Evolutionary conservation across 805 yeast genomes (phyloP), one percentile per base, ranked within the genome.

Genomic region (Metschnikowia henanensis): DNA sequence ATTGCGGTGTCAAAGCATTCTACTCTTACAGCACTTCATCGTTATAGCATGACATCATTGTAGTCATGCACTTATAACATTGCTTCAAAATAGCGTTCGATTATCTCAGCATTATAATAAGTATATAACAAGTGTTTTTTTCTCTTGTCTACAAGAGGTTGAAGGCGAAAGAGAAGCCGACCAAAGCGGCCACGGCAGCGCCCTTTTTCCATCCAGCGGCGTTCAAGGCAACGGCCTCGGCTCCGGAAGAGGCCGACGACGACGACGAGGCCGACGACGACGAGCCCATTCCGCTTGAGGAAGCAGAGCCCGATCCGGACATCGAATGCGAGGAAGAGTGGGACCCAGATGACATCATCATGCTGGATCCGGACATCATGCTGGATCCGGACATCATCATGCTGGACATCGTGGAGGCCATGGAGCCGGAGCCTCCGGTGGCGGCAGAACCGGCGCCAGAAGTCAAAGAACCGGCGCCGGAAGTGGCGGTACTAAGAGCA

Each of bases 141-240:
- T 7, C 30, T 15, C 30, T 12, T 12, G 16, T 13, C 29, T 47
- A 47, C 51, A 47, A 44, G 17, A 54, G 29, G 58, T 66, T 67
- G 54, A 65, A 51, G 23, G 66, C 43, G 45, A 68, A 64, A 30
- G 70, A 60, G 43, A 60, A 48, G 33, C 72, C 73, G 35, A 68
- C 60, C 41, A 68, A 35, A 39, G 65, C 68, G 35, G 66, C 68
- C 34, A 69, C 59, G 22, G 62, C 65, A 43, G 58, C 62, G 32
- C 69, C 61, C 56, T 57, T 66, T 58, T 69, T 68, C 73, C 71
- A 68, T 16, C 63, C 57, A 30, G 56, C 31, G 8, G 59, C 64
- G 31, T 52, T 28, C 35, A 43, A 37, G 41, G 48, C 41, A 41
- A 48, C 57, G 16, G 55, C 50, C 20, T 51, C 51, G 23, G 50